Conservation (phyloP, 495 filamentous ascomycete genomes). For the Talaromyces wortmannii region DNA sequence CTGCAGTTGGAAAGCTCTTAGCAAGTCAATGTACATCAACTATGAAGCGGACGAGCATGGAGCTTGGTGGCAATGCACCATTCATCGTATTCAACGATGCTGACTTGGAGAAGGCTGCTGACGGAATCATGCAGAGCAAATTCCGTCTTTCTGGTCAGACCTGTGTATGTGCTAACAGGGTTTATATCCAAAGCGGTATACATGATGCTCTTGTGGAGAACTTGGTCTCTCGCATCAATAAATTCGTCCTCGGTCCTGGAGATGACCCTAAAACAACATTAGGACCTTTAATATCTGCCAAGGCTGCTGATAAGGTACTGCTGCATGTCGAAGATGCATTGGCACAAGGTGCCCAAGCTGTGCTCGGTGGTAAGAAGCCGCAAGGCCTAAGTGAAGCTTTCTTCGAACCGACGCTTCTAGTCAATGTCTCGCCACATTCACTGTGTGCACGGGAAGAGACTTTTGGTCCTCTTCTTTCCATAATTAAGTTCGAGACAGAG, state of each 20-base stretch:
- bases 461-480: conserved; percentile 76
- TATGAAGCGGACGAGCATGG: conserved; percentile 80
- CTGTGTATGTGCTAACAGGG: conserved; percentile 83
- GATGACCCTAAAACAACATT: conserved; percentile 67
- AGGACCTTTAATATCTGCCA: conserved; percentile 75
- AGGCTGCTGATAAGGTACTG: conserved; percentile 66
- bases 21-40: conserved; percentile 78
- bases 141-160: conserved; percentile 88
- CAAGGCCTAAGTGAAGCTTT: conserved; percentile 68
- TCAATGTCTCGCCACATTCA: conserved; percentile 77
- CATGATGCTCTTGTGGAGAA: conserved; percentile 68
- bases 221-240: conserved; percentile 67
- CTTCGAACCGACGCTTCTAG: conserved; percentile 75
- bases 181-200: conserved; percentile 74
- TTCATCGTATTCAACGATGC: conserved; percentile 90
- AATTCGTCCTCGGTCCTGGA: conserved; percentile 71
- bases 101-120: conserved; percentile 70
- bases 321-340: conserved; percentile 73
- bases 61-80: conserved; percentile 85
- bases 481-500: conserved; percentile 80
- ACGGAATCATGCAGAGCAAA: conserved; percentile 69
- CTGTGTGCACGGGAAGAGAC: conserved; percentile 73
- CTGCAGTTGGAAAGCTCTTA: conserved; percentile 76
- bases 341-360: conserved; percentile 63
- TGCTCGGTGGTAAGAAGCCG: conserved; percentile 63